These are phyloP conservation scores for Vigna mungo DNA, from an alignment of 306 rosid genomes.

Conservation along the genomic window DNA sequence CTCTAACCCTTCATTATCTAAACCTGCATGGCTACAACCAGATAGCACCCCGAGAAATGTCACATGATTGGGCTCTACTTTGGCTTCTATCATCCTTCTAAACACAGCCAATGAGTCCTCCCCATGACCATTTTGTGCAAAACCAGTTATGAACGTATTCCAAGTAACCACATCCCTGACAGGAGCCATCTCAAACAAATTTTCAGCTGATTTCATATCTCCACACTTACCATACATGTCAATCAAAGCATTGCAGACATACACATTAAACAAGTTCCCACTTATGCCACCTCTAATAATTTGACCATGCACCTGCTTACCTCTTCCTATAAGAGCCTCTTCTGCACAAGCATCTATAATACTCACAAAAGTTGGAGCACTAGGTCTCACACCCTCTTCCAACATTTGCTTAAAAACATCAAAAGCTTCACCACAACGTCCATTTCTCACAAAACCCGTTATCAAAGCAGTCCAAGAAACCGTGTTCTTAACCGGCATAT, in stretches of 20 bases:
- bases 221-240: conserved; percentile 72
- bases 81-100: conserved; percentile 62
- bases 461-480: conserved; percentile 69
- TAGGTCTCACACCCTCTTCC: conserved; percentile 49
- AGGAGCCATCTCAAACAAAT: conserved; percentile 51
- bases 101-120: conserved; percentile 53
- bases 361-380: conserved; percentile 57
- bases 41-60: conserved; percentile 67
- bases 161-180: conserved; percentile 60
- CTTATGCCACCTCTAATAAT: conserved; percentile 48
- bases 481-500: conserved; percentile 56
- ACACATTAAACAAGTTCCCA: conserved; percentile 49
- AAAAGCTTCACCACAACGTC: conserved; percentile 53
- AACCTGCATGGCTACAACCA: conserved; percentile 70
- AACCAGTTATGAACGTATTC: conserved; percentile 63
- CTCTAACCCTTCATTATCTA: conserved; percentile 54
- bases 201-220: conserved; percentile 60
- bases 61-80: conserved; percentile 62
- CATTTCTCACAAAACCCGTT: conserved; percentile 49
- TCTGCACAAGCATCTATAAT: conserved; percentile 66
- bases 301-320: conserved; percentile 64
- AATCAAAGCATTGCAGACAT: conserved; percentile 59
- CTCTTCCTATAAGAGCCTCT: conserved; percentile 56
- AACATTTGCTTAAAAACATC: conserved; percentile 57
- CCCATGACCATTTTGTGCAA: conserved; percentile 66